Base-by-base conservation (phyloP, 805 yeast genomes). In the Candida khao-thaluensis region DNA sequence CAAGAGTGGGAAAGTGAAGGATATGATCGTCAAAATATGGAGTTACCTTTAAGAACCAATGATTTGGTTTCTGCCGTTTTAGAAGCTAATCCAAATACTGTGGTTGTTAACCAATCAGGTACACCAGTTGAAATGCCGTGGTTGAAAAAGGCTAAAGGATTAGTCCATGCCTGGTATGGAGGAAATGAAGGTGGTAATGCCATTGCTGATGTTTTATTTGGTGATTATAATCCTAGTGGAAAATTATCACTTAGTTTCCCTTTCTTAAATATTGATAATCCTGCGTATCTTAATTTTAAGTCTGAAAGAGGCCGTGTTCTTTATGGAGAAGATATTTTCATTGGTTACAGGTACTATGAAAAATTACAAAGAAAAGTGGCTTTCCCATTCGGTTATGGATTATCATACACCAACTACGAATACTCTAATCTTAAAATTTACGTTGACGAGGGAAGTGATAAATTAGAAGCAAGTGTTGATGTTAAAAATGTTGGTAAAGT, bases 331-430 rank as follows among this genome's bases (percentile, higher is more conserved):
- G 84, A 79, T 51, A 73, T 81, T 35, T 79, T 69, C 57, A 76
- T 80, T 38, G 86, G 85, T 16, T 79, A 81, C 62, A 65, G 79
- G 43, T 77, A 62, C 61, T 81, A 77, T 55, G 84, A 81, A 49
- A 74, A 72, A 54, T 52, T 64, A 24, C 67, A 71, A 45, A 62
- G 57, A 34, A 62, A 63, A 23, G 79, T 76, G 7, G 64, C 72
- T 30, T 80, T 73, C 66, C 80, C 84, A 31, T 81, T 80, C 56
- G 85, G 85, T 9, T 68, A 59, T 49, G 85, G 85, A 36, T 66
- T 79, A 42, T 78, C 85, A 3, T 81, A 79, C 60, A 71, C 84
- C 11, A 48, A 64, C 0, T 81, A 76, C 48, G 61, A 57, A 27
- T 54, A 73, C 42, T 53, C 60, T 5, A 57, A 71, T 39, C 58